Evolutionary conservation across 768 basidiomycete species (phyloP).

Genomic region (Paxillus ammoniavirescens): DNA sequence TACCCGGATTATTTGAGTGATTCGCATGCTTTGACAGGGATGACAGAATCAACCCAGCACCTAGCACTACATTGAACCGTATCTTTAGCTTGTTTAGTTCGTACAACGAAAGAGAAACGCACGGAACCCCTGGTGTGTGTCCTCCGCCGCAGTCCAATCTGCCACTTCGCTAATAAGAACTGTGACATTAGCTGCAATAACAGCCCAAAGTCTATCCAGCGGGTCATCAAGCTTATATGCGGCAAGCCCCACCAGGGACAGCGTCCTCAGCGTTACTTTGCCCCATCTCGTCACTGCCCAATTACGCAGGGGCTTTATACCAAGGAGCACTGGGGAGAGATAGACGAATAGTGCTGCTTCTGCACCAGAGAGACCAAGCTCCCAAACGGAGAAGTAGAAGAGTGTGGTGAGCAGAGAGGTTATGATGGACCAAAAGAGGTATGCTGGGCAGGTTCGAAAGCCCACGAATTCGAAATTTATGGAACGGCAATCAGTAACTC

Average conservation of each 20-base stretch:
- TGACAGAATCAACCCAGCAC: slow-evolving; percentile 63
- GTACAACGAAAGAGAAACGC: slow-evolving; percentile 22
- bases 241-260: slow-evolving; percentile 52
- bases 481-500: neutral
- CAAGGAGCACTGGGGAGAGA: slow-evolving; percentile 66
- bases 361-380: slow-evolving; percentile 79
- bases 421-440: slow-evolving; percentile 80
- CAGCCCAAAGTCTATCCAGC: slow-evolving; percentile 51
- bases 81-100: neutral
- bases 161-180: slow-evolving; percentile 50
- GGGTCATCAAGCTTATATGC: slow-evolving; percentile 54
- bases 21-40: slow-evolving; percentile 75
- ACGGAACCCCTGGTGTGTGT: slow-evolving; percentile 50
- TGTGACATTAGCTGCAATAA: slow-evolving; percentile 52
- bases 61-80: slow-evolving; percentile 46
- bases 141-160: slow-evolving; percentile 48
- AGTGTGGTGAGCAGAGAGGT: slow-evolving; percentile 76
- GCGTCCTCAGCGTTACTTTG: slow-evolving; percentile 43
- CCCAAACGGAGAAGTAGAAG: slow-evolving; percentile 93
- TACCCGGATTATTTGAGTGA: slow-evolving; percentile 78
- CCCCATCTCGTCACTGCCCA: slow-evolving; percentile 51
- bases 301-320: slow-evolving; percentile 40
- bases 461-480: neutral
- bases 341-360: slow-evolving; percentile 73
- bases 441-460: slow-evolving; percentile 44